Percentiles rank a stretch among this genome's conserved stretches.
Conservation (phyloP, 306 rosid species). For the Dryas octopetala region DNA sequence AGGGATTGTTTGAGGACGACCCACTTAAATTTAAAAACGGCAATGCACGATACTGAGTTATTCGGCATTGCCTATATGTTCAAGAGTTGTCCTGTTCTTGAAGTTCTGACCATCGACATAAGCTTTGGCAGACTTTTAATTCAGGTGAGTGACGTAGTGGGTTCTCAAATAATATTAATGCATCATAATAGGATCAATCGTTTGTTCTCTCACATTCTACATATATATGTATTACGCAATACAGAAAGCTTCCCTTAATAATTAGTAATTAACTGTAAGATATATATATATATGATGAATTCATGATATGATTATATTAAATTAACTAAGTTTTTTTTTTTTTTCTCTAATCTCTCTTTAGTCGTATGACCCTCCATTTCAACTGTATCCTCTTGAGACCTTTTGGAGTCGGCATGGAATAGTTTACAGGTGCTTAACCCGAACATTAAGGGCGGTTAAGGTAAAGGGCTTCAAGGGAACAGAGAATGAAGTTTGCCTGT, state of each 20-base stretch:
- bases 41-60: constrained; percentile 36
- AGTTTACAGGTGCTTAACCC: not conserved
- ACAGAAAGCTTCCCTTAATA: no score
- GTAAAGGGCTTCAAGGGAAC: constrained; percentile 23
- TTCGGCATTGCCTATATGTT: constrained; percentile 44
- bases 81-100: constrained; percentile 32
- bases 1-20: constrained; percentile 8
- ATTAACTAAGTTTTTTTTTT: no score
- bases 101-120: constrained; percentile 35
- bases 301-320: no score
- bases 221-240: no score
- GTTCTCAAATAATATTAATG: not conserved
- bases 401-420: not conserved
- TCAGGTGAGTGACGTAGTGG: constrained; percentile 22
- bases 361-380: constrained; percentile 21
- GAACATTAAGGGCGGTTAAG: constrained; percentile 19
- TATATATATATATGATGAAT: no score
- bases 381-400: not conserved
- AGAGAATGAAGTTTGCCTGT: constrained; percentile 11
- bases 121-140: constrained; percentile 3
- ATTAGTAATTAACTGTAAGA: no score
- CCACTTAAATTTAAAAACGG: constrained; percentile 42
- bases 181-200: no score
- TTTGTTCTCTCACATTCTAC: no score
- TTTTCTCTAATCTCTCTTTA: not conserved